Base-by-base conservation (phyloP, 352 stramenopile species). In the Saprolegnia parasitica region DNA sequence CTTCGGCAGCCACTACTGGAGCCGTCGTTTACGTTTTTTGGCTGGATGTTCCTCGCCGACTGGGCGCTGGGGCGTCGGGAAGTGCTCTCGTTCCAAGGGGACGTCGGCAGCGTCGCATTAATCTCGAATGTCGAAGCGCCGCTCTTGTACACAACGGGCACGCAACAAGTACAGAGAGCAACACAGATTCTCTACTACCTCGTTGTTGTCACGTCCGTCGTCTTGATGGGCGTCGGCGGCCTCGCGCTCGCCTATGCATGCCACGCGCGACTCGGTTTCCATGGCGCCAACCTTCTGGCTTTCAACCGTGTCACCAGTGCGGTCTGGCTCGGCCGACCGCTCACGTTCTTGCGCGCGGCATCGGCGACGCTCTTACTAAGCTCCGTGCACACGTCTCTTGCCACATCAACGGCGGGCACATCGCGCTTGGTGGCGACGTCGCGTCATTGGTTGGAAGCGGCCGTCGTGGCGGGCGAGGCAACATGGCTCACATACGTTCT, bases 61-160 rank as follows among this genome's bases (percentile, higher is more conserved):
- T 67, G 61, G 61, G 40, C 46, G 13, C 8, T 11, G 21, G 61
- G 61, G 15, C 42, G 5, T 10, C 61, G 61, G 16, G 24, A 67
- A 67, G 61, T 58, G 5, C 21, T 67, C 35, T 55, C 61, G 45
- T 56, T 67, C 40, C 35, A 67, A 67, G 61, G 61, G 4, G 40
- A 67, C n/a, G 13, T 67, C 10, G 5, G 1, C 11, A 39, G 21
- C 35, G 18, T 55, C 1, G 39, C 24, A 15, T 16, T 67, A 1
- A 23, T 67, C 10, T 67, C 61, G 5, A 56, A 23, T 21, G 61
- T 39, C 15, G 5, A 56, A 24, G 26, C 35, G 23, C 11, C 11
- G 11, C 10, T 21, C 5, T 1, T 6, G 10, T 68, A 46, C 39
- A 11, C 21, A 5, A 23, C 61, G 5, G 21, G 39, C 39, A 46